These are phyloP conservation scores for Spathaspora gorwiae DNA, from an alignment of 805 yeast genomes.

Conservation along the genomic window DNA sequence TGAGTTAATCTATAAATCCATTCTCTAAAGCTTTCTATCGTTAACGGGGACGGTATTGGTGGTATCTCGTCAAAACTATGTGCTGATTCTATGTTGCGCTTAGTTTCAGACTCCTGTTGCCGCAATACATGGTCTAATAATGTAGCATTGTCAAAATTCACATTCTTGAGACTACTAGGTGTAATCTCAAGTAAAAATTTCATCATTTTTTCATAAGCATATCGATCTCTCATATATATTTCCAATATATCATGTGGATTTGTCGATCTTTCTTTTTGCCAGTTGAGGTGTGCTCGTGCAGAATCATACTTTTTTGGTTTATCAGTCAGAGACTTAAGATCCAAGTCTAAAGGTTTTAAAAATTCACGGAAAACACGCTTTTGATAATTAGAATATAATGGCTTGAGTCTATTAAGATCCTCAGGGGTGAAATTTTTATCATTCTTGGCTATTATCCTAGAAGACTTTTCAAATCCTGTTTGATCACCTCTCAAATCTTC, in stretches of 20 bases:
- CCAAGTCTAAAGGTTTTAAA: constrained; percentile 29
- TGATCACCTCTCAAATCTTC: background rate
- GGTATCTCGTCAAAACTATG: constrained; percentile 27
- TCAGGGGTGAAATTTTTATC: constrained; percentile 3
- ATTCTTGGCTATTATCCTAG: background rate
- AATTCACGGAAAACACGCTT: constrained; percentile 25
- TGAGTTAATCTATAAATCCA: constrained; percentile 37
- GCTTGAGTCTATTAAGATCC: constrained; percentile 1
- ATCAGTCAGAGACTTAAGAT: constrained; percentile 28
- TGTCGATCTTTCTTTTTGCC: constrained; percentile 17
- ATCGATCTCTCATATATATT: constrained; percentile 23
- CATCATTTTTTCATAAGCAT: constrained; percentile 29
- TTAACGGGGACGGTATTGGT: constrained; percentile 23
- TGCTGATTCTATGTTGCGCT: constrained; percentile 9
- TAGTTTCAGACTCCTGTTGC: constrained; percentile 16
- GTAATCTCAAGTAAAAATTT: constrained; percentile 26
- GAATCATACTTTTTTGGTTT: constrained; percentile 18
- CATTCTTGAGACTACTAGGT: constrained; percentile 23
- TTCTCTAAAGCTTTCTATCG: constrained; percentile 24
- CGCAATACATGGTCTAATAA: constrained; percentile 13
- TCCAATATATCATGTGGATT: constrained; percentile 17
- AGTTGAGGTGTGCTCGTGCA: constrained; percentile 20
- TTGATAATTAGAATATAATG: constrained; percentile 13
- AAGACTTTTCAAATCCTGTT: background rate
- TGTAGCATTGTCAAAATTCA: constrained; percentile 10